Conservation (phyloP, 805 yeast species). For the Barnettozyma sp. region DNA sequence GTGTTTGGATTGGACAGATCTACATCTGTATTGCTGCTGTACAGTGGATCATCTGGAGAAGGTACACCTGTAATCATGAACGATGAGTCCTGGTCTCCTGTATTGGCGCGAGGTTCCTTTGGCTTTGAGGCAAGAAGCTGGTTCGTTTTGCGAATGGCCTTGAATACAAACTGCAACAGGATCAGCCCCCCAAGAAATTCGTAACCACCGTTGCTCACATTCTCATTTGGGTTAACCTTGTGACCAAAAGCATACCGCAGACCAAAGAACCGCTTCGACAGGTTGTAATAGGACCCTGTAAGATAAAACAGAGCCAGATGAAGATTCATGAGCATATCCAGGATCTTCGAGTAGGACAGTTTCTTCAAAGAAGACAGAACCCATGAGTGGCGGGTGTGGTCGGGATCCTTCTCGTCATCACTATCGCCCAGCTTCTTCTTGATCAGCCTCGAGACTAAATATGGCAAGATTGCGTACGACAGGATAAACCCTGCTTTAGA, state of each 20-base stretch:
- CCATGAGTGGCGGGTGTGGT: no score
- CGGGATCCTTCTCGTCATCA: slow-evolving; percentile 13
- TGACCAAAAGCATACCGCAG: slow-evolving; percentile 74
- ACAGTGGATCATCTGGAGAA: slow-evolving; percentile 2
- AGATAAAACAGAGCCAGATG: slow-evolving; percentile 82
- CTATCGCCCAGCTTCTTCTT: slow-evolving; percentile 18
- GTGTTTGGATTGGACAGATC: slow-evolving; percentile 49
- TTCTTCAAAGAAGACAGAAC: slow-evolving; percentile 13
- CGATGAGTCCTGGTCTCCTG: no score
- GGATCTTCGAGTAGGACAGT: slow-evolving; percentile 37
- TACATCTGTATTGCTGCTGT: slow-evolving; percentile 29
- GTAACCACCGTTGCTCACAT: slow-evolving; percentile 50
- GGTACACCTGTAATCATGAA: slow-evolving; percentile 9
- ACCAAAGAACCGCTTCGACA: slow-evolving; percentile 73
- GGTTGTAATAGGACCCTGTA: slow-evolving; percentile 71
- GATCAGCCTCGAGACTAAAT: slow-evolving; percentile 31
- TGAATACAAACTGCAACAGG: slow-evolving; percentile 44
- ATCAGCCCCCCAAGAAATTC: slow-evolving; percentile 66
- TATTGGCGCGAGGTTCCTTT: no score
- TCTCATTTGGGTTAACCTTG: slow-evolving; percentile 37
- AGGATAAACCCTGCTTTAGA: slow-evolving; percentile 53
- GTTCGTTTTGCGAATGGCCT: slow-evolving; percentile 21
- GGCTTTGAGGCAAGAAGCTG: slow-evolving; percentile 3
- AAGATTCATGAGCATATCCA: slow-evolving; percentile 51
- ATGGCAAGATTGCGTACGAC: slow-evolving; percentile 60